Percentiles rank a stretch among this genome's conserved stretches.
Evolutionary conservation across 2,329 filamentous ascomycete genomes (phyloP).

Genomic region (Dactylellina leptospora): DNA sequence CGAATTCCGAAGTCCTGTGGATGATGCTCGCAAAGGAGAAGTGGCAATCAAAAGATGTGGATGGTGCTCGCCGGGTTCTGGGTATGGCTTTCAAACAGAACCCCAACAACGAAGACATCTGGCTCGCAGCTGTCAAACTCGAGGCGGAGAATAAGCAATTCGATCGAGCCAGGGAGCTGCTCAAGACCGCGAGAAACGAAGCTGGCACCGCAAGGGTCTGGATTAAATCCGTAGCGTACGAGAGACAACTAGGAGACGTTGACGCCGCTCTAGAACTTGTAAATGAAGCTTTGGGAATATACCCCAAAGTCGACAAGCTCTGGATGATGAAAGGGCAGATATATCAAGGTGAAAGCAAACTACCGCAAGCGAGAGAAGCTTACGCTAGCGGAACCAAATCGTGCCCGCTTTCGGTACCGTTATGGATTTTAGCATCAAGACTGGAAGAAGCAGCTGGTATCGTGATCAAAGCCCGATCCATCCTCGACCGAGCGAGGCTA

Average conservation of each 20-base stretch:
- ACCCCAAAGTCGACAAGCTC: slow-evolving; percentile 84
- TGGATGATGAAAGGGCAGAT: slow-evolving; percentile 99
- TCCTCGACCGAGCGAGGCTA: slow-evolving; percentile 88
- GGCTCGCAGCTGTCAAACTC: slow-evolving; percentile 93
- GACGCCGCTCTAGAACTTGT: slow-evolving; percentile 87
- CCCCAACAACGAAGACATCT: slow-evolving; percentile 96
- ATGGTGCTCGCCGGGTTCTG: slow-evolving; percentile 84
- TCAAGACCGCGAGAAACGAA: slow-evolving; percentile 83
- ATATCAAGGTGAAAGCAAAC: slow-evolving; percentile 82
- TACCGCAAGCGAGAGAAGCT: slow-evolving; percentile 85
- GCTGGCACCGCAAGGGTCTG: slow-evolving; percentile 95
- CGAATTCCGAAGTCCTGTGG: slow-evolving; percentile 90
- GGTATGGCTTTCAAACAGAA: slow-evolving; percentile 93
- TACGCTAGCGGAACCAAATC: slow-evolving; percentile 88
- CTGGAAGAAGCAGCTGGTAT: slow-evolving; percentile 86
- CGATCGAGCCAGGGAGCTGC: slow-evolving; percentile 80
- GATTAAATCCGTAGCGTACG: slow-evolving; percentile 95
- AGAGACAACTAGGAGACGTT: slow-evolving; percentile 80
- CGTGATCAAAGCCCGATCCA: slow-evolving; percentile 88
- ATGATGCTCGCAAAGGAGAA: slow-evolving; percentile 95
- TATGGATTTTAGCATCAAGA: slow-evolving; percentile 89
- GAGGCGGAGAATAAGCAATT: slow-evolving; percentile 88
- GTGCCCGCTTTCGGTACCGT: slow-evolving; percentile 80
- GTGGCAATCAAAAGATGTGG: slow-evolving; percentile 85
- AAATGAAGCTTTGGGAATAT: slow-evolving; percentile 84